Base-by-base conservation (phyloP, 805 yeast species). In the Nakazawaea ambrosiae region DNA sequence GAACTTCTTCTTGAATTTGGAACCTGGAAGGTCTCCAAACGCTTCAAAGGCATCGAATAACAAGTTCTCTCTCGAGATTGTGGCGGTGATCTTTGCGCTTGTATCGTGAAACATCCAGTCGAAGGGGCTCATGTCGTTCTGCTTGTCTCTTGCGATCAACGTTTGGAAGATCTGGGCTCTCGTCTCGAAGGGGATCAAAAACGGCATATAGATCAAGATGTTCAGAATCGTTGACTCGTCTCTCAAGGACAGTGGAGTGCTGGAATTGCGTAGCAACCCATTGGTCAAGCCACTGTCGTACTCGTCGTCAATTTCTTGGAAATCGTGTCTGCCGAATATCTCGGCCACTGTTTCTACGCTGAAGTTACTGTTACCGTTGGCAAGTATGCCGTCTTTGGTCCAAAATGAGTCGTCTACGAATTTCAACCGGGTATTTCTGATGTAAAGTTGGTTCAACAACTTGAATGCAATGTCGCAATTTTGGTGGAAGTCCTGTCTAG, bases 101-200 rank as follows among this genome's bases (percentile, higher is more conserved):
- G 6, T 17, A 14, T 25, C 31, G 18, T 23, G 12, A 18, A 28
- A 27, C 18, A 33, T 29, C 9, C 16, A n/a, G 12, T 27, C 24
- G 42, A 46, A 40, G 24, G 54, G 47, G 8, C 50, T 49, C 53
- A 6, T 54, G 36, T 33, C 33, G 14, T 43, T 45, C 37, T 26
- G 51, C 52, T 42, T 65, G 49, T 87, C 95, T 9, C 64, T 44
- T 3, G 65, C 69, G 26, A 85, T 72, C 39, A 86, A 64, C 9
- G 64, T 55, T 43, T 82, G 84, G 51, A 90, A 85, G 1, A 85
- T 64, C 34, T 68, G 70, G 0, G 86, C 96, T 33, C 98, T 66
- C 24, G 73, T 70, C 18, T 70, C 68, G 55, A 90, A 90, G 0
- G 85, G 76, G 5, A 90, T 66, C 61, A 88, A 81, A 52, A 84